Conservation (phyloP, 2,329 filamentous ascomycete species). For the Monosporascus ibericus region DNA sequence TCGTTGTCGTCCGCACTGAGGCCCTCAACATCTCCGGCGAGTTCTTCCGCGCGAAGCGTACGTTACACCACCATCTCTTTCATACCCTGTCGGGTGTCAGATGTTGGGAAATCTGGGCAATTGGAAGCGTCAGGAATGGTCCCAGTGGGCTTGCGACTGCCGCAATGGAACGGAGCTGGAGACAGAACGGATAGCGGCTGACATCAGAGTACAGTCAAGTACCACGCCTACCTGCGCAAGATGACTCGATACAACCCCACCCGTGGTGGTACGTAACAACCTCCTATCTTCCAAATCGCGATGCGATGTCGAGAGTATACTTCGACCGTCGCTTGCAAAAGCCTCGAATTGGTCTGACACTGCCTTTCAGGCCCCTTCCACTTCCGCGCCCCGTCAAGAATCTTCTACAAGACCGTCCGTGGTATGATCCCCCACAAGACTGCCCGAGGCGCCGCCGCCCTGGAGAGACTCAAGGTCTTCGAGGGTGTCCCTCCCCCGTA, state of each 20-base stretch:
- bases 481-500: conserved; percentile 98
- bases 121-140: conserved; percentile 1
- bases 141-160: conserved; percentile 10
- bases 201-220: conserved; percentile 79
- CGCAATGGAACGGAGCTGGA: neutral
- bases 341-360: conserved; percentile 23
- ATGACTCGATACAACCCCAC: conserved; percentile 99
- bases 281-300: conserved; percentile 6
- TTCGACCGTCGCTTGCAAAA: neutral
- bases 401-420: conserved; percentile 99
- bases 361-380: conserved; percentile 80
- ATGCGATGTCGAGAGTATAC: conserved; percentile 6
- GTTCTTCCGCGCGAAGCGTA: conserved; percentile 99
- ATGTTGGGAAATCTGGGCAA: neutral
- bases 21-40: conserved; percentile 99
- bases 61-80: conserved; percentile 41
- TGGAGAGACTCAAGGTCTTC: conserved; percentile 99
- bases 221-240: conserved; percentile 99
- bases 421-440: conserved; percentile 99
- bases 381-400: conserved; percentile 97
- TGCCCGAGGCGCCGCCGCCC: conserved; percentile 87
- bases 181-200: conserved; percentile 30
- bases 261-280: conserved; percentile 72
- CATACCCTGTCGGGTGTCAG: neutral
- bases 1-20: conserved; percentile 97